phyloP scores from a whole-genome alignment of 495 filamentous ascomycete genomes.

The Mycothermus thermophilus region DNA sequence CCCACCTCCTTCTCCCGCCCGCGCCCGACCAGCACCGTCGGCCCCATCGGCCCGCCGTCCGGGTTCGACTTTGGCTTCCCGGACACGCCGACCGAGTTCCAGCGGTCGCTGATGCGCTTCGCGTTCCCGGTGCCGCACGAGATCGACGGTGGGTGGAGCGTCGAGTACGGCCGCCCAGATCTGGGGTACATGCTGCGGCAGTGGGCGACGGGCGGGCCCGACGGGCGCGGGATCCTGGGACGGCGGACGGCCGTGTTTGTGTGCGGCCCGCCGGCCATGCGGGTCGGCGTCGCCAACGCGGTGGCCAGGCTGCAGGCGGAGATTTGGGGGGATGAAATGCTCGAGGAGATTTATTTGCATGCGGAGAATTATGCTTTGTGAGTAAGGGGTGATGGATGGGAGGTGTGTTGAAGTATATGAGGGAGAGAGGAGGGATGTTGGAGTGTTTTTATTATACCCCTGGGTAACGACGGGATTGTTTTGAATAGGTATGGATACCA shows the following conservation, averaged over 20 bases:
- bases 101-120: slow-evolving; percentile 74
- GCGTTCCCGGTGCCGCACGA: slow-evolving; percentile 56
- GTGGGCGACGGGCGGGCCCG: slow-evolving; percentile 48
- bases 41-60: slow-evolving; percentile 31
- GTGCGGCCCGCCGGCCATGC: slow-evolving; percentile 77
- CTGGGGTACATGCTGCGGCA: slow-evolving; percentile 70
- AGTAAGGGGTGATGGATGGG: neutral
- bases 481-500: neutral
- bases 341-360: slow-evolving; percentile 89
- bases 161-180: slow-evolving; percentile 87
- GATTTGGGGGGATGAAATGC: slow-evolving; percentile 61
- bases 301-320: slow-evolving; percentile 70
- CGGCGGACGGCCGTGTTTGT: slow-evolving; percentile 84
- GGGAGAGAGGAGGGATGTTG: neutral
- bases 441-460: too few species aligned
- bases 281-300: slow-evolving; percentile 68
- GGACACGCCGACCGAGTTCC: slow-evolving; percentile 59
- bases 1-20: slow-evolving; percentile 7
- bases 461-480: too few species aligned
- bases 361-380: slow-evolving; percentile 85
- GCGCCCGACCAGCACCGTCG: slow-evolving; percentile 31
- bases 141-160: slow-evolving; percentile 69
- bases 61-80: slow-evolving; percentile 68
- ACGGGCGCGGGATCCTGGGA: slow-evolving; percentile 55
- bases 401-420: neutral